phyloP scores from a whole-genome alignment of 2,329 filamentous ascomycete species.

The Phyllosticta citriasiana region DNA sequence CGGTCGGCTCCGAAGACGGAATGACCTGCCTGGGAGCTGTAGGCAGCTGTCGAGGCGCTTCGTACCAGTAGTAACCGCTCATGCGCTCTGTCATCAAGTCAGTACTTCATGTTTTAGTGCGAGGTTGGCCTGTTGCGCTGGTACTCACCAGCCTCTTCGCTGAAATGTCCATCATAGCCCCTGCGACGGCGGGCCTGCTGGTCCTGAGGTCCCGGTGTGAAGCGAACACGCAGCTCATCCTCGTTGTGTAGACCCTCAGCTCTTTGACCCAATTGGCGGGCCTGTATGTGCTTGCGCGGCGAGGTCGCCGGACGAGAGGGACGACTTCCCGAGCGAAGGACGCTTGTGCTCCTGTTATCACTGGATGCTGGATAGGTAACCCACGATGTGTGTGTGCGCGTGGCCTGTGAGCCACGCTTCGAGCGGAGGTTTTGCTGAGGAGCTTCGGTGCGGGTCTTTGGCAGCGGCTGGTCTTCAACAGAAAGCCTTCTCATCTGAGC shows the following conservation, averaged over 20 bases:
- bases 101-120: not conserved
- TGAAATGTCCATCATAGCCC: not conserved
- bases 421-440: slow-evolving; percentile 10
- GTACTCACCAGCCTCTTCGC: not conserved
- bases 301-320: not conserved
- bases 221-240: not conserved
- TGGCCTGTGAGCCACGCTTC: not conserved
- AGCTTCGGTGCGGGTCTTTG: slow-evolving; percentile 7
- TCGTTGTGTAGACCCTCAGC: not conserved
- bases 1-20: not conserved
- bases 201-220: not conserved
- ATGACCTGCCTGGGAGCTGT: not conserved
- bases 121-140: too few relatives aligned
- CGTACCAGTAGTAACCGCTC: not conserved
- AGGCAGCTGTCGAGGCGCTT: not conserved
- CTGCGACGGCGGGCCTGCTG: not conserved
- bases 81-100: not conserved
- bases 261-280: not conserved
- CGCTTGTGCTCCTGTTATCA: not conserved
- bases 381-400: not conserved
- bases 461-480: not conserved
- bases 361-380: not conserved
- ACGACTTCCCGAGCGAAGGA: not conserved
- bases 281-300: not conserved
- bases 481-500: not conserved